These are phyloP conservation scores for Colletotrichum lupini DNA, from an alignment of 2,329 filamentous ascomycete genomes.

Conservation along the genomic window DNA sequence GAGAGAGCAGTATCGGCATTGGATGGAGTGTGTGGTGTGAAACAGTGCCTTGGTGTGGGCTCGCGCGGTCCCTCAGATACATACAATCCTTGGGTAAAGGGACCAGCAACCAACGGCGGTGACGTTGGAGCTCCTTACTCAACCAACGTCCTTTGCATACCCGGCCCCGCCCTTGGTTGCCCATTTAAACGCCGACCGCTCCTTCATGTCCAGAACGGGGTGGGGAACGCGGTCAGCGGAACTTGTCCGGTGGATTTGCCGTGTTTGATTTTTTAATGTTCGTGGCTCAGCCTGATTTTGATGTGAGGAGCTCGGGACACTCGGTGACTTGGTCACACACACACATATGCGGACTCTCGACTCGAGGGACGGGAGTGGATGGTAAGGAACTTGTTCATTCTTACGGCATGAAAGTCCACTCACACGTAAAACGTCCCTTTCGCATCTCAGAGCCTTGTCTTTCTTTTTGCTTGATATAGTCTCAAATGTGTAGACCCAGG, in stretches of 20 bases:
- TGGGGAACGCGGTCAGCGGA: not conserved
- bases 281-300: not conserved
- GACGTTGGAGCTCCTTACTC: not conserved
- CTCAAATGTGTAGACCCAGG: not conserved
- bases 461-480: no score
- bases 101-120: not conserved
- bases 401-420: not conserved
- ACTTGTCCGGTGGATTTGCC: not conserved
- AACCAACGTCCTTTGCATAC: not conserved
- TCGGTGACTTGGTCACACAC: not conserved
- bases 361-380: not conserved
- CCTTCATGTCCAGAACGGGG: constrained; percentile 3
- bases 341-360: not conserved
- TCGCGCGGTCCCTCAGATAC: not conserved
- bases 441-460: not conserved
- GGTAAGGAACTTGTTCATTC: not conserved
- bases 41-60: not conserved
- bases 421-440: not conserved
- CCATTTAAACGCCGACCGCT: not conserved
- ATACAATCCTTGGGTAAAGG: no score
- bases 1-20: not conserved
- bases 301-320: not conserved
- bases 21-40: not conserved
- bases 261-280: not conserved
- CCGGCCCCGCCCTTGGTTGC: not conserved